phyloP scores from a whole-genome alignment of 106 monocot genomes.

The Dioscorea dumetorum region DNA sequence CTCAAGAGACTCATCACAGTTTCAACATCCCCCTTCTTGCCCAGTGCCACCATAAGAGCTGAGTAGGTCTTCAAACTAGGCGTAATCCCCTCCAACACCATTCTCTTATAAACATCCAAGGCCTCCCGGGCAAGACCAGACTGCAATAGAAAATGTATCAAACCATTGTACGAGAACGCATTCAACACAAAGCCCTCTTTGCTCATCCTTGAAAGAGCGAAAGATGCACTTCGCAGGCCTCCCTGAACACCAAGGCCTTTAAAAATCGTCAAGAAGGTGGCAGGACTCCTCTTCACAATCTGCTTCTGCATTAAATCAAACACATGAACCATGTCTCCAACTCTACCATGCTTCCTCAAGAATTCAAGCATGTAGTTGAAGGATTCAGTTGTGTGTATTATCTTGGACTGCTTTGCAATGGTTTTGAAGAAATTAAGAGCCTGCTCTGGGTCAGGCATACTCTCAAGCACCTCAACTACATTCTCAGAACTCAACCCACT shows the following conservation, averaged over 20 bases:
- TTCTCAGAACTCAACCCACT: constrained; percentile 36
- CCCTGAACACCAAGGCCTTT: constrained; percentile 44
- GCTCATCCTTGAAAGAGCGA: constrained; percentile 52
- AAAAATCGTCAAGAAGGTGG: constrained; percentile 74
- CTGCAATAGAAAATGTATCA: constrained; percentile 79
- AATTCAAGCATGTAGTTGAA: constrained; percentile 92
- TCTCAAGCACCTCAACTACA: constrained; percentile 41
- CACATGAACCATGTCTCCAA: constrained; percentile 73
- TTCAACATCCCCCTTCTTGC: constrained; percentile 54
- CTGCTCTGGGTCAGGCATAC: constrained; percentile 37
- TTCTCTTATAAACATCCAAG: constrained; percentile 59
- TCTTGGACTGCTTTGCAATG: constrained; percentile 30
- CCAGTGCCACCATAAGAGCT: constrained; percentile 76
- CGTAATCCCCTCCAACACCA: constrained; percentile 55
- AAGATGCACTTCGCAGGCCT: constrained; percentile 50
- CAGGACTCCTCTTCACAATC: constrained; percentile 57
- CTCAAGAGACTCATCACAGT: constrained; percentile 53
- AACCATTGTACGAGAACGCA: constrained; percentile 74
- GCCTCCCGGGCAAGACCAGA: constrained; percentile 54
- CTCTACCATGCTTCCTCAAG: constrained; percentile 45
- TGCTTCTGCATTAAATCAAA: constrained; percentile 97
- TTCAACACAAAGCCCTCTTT: constrained; percentile 65
- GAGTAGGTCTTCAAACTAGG: constrained; percentile 92
- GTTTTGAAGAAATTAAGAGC: constrained; percentile 54
- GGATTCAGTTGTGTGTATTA: constrained; percentile 70